These are phyloP conservation scores for Chlorella sp. DNA, from an alignment of 139 green algal genomes.

Conservation along the genomic window DNA sequence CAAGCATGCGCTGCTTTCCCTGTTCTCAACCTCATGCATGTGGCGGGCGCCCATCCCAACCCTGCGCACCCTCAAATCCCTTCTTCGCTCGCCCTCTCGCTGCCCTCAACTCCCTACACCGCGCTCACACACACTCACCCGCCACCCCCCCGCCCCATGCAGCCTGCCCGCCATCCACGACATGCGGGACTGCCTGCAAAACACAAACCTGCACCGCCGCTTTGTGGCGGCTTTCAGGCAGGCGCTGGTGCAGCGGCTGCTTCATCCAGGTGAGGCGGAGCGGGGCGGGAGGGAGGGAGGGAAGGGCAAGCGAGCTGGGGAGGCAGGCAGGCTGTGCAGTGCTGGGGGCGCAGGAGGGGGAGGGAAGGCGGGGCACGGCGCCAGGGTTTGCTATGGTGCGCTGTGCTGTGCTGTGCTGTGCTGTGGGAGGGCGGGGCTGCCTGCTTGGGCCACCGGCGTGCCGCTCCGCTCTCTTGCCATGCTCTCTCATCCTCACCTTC, in stretches of 20 bases:
- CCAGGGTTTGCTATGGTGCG: no score
- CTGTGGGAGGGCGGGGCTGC: not conserved
- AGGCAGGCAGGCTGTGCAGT: not conserved
- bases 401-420: not conserved
- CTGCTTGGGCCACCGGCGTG: no score
- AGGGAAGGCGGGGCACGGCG: no score
- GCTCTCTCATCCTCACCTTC: no score
- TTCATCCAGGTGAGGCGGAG: constrained; percentile 67
- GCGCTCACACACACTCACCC: not conserved
- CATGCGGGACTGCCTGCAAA: constrained; percentile 75
- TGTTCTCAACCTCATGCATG: not conserved
- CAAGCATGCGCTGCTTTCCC: not conserved
- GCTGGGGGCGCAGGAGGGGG: no score
- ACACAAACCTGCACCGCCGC: constrained; percentile 71
- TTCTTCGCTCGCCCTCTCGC: not conserved
- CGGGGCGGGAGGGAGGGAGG: not conserved
- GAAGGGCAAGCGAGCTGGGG: not conserved
- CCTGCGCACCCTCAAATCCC: not conserved
- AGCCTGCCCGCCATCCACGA: constrained; percentile 72
- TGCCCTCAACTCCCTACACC: no score
- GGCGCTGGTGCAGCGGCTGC: constrained; percentile 61
- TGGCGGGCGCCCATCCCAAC: not conserved
- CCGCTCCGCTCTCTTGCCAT: no score
- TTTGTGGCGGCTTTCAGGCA: constrained; percentile 46
- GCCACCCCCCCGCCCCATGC: not conserved